phyloP scores from a whole-genome alignment of 2,329 filamentous ascomycete species.

The Fusarium floridanum region DNA sequence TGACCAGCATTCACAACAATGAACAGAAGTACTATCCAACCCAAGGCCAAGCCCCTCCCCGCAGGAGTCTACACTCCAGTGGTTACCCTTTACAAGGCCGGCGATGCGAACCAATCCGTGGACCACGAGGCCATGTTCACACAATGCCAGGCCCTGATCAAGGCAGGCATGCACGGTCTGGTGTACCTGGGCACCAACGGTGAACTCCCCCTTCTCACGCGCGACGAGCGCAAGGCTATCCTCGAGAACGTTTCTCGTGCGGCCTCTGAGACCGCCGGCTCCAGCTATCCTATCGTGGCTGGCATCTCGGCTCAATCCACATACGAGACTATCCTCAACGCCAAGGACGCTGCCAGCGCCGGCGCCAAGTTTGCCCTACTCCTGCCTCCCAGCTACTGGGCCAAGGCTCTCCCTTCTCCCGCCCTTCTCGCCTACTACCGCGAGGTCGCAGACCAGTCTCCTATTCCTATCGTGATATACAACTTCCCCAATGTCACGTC shows the following conservation, averaged over 20 bases:
- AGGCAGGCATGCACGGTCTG: slow-evolving; percentile 59
- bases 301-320: slow-evolving; percentile 65
- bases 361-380: slow-evolving; percentile 82
- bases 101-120: slow-evolving; percentile 54
- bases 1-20: slow-evolving; percentile 29
- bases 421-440: slow-evolving; percentile 74
- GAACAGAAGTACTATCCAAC: slow-evolving; percentile 47
- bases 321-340: slow-evolving; percentile 73
- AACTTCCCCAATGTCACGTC: slow-evolving; percentile 76
- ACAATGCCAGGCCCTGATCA: slow-evolving; percentile 57
- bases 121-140: slow-evolving; percentile 60
- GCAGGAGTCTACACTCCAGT: slow-evolving; percentile 62
- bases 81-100: slow-evolving; percentile 59
- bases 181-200: slow-evolving; percentile 63
- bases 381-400: slow-evolving; percentile 82
- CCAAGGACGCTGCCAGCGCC: slow-evolving; percentile 74
- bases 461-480: slow-evolving; percentile 76
- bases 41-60: slow-evolving; percentile 56
- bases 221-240: slow-evolving; percentile 57
- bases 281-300: slow-evolving; percentile 58
- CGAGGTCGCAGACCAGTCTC: slow-evolving; percentile 70
- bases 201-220: slow-evolving; percentile 58
- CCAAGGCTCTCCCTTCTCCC: slow-evolving; percentile 62
- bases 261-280: slow-evolving; percentile 51
- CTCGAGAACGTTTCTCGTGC: slow-evolving; percentile 55